Evolutionary conservation across 2,329 filamentous ascomycete genomes (phyloP).

Genomic region (Beauveria rudraprayagi): DNA sequence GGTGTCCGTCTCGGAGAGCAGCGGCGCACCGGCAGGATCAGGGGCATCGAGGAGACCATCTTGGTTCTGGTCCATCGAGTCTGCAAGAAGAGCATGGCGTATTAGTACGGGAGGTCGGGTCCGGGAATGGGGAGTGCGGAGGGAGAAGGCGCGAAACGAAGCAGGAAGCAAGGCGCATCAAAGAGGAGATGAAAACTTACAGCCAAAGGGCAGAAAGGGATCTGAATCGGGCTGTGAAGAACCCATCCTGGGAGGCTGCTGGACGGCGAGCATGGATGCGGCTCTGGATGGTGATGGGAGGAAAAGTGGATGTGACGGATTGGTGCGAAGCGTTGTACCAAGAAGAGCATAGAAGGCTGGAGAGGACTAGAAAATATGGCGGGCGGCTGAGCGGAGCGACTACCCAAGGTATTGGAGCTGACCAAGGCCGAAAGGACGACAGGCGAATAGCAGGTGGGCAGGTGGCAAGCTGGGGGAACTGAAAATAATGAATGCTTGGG

Average conservation of each 20-base stretch:
- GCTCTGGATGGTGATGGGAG: constrained; percentile 10
- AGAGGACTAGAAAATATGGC: neutral
- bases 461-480: neutral
- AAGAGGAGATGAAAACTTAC: constrained; percentile 37
- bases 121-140: neutral
- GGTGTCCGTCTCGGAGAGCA: constrained; percentile 55
- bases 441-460: neutral
- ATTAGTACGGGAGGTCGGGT: constrained; percentile 9
- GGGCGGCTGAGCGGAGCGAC: neutral
- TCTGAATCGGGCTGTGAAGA: constrained; percentile 46
- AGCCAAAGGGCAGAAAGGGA: constrained; percentile 56
- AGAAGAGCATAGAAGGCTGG: neutral
- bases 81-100: constrained; percentile 21
- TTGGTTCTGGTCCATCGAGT: constrained; percentile 36
- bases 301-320: constrained; percentile 7
- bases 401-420: neutral
- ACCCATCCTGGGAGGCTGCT: constrained; percentile 49
- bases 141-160: neutral
- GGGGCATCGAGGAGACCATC: constrained; percentile 47
- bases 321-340: neutral
- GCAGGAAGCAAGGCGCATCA: constrained; percentile 2
- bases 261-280: constrained; percentile 50
- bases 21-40: constrained; percentile 55
- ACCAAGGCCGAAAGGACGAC: neutral
- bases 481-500: too few relatives aligned